Conservation (phyloP, 768 basidiomycete genomes). For the Steccherinum ochraceum region DNA sequence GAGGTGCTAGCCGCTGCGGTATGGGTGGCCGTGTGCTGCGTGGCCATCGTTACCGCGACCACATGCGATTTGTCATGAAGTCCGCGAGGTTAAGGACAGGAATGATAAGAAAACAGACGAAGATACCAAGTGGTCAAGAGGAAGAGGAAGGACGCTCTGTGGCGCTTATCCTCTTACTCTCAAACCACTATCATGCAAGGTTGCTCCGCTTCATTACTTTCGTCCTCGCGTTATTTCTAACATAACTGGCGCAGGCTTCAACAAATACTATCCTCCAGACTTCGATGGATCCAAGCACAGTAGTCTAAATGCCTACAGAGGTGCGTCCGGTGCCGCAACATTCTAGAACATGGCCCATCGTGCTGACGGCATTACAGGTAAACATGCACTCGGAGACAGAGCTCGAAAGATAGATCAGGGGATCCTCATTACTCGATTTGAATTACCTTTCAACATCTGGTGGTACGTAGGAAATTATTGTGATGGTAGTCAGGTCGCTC, state of each 20-base stretch:
- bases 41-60: not conserved
- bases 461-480: slow-evolving; percentile 53
- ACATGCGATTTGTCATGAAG: not conserved
- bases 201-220: slow-evolving; percentile 11
- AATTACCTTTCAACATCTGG: slow-evolving; percentile 95
- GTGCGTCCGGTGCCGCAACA: slow-evolving; percentile 28
- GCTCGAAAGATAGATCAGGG: slow-evolving; percentile 96
- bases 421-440: slow-evolving; percentile 92
- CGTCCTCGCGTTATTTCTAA: slow-evolving; percentile 7
- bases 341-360: not conserved
- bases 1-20: not conserved
- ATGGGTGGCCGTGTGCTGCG: not conserved
- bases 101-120: not conserved
- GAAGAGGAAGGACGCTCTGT: too few relatives aligned
- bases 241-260: slow-evolving; percentile 43
- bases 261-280: slow-evolving; percentile 77
- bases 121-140: too few relatives aligned
- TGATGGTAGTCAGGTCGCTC: not conserved
- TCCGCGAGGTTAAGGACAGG: not conserved
- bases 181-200: slow-evolving; percentile 34
- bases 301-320: slow-evolving; percentile 68
- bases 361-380: slow-evolving; percentile 43
- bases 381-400: slow-evolving; percentile 89
- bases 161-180: not conserved
- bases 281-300: slow-evolving; percentile 66